A percentile compares a stretch with the other conserved stretches of the same genome.
phyloP scores from a whole-genome alignment of 2,329 filamentous ascomycete genomes.

The Polytolypa hystricis region DNA sequence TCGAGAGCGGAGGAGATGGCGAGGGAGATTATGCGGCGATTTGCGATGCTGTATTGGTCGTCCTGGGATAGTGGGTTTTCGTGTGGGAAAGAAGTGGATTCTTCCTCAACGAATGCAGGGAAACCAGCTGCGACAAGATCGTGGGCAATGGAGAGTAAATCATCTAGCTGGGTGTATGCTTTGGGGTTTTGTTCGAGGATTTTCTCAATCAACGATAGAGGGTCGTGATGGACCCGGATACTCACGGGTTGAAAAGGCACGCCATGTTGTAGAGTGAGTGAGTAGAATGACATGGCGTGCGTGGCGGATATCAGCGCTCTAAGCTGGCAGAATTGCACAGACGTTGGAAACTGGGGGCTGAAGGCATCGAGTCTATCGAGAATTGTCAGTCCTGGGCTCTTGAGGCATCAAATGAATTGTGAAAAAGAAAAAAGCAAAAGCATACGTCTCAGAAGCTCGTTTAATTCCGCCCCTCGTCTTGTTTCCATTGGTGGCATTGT shows the following conservation, averaged over 20 bases:
- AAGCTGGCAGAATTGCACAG: constrained; percentile 32
- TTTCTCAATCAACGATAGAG: constrained; percentile 47
- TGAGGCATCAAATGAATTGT: neutral
- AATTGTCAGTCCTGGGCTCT: constrained; percentile 6
- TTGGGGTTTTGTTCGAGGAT: constrained; percentile 51
- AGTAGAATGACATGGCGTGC: constrained; percentile 55
- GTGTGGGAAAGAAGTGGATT: constrained; percentile 6
- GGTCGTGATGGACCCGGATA: constrained; percentile 52
- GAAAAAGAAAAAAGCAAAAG: constrained; percentile 1
- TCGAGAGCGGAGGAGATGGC: constrained; percentile 35
- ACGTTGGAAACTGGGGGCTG: constrained; percentile 30
- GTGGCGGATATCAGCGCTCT: constrained; percentile 49
- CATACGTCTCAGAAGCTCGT: constrained; percentile 45
- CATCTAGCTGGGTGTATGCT: constrained; percentile 54
- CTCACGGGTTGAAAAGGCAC: constrained; percentile 56
- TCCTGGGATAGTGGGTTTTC: constrained; percentile 10
- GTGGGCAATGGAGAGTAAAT: constrained; percentile 49
- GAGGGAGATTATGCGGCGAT: constrained; percentile 36
- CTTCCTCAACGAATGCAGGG: constrained; percentile 17
- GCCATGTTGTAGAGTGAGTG: constrained; percentile 51
- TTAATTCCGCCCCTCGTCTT: constrained; percentile 51
- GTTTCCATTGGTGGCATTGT: constrained; percentile 57
- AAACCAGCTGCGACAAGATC: constrained; percentile 43
- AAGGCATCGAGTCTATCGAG: constrained; percentile 31
- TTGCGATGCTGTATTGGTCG: constrained; percentile 26